Base-by-base conservation (phyloP, 1,139 yeast species). In the Magnusiomyces paraingens region DNA sequence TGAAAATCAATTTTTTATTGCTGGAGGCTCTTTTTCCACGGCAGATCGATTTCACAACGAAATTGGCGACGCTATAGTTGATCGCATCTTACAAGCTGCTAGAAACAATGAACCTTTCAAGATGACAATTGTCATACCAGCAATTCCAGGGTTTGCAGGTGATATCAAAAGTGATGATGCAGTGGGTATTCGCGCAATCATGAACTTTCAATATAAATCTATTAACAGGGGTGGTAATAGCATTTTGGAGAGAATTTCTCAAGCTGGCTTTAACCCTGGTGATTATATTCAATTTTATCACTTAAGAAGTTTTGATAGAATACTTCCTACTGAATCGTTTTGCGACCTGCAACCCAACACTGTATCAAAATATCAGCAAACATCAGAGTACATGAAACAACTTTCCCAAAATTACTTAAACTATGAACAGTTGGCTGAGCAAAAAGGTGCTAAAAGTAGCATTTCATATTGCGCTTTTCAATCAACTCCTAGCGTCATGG, bases 71-170 rank as follows among this genome's bases (percentile, higher is more conserved):
- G 60, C 60, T 14, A 52, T 58, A 49, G 59, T 53, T n/a, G 53
- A 49, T 14, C 47, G 60, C 22, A 52, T 58, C 35, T 22, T 58
- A 12, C 50, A 46, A 15, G 60, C 60, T 15, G 60, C 60, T 15
- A 48, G 43, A 12, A 39, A 20, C 12, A 47, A 47, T n/a, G 55
- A 57, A 51, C 57, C 55, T 22, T 58, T 58, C 48, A 44, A 51
- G n/a, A 35, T 57, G 12, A 52, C 57, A 18, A 43, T 58, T 32
- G 47, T 58, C 11, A 58, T 58, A 36, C 60, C 60, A 18, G 60
- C 60, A 3, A 47, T 58, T 45, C 60, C 60, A 20, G 60, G 60
- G 10, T 58, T 58, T 32, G 59, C 60, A 29, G 60, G 60, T 44
- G 59, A 58, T 39, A 49, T 58, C 10, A 50, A 54, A 44, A 32